Conservation (phyloP, 352 stramenopile genomes). For the Pythium grandisporangium region DNA sequence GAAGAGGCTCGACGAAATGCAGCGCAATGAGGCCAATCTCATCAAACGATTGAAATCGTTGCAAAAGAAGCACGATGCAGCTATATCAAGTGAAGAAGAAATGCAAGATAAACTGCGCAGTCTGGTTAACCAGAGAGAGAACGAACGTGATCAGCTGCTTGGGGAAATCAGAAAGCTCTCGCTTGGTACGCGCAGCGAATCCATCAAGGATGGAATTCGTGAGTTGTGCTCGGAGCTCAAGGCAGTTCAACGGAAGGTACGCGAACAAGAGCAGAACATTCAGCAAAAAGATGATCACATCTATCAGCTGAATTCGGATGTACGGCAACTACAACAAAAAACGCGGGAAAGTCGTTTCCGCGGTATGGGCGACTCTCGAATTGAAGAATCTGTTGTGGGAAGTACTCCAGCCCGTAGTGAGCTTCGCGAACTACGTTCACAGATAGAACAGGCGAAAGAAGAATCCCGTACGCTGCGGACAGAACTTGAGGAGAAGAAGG, state of each 20-base stretch:
- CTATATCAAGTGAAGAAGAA: slow-evolving; percentile 18
- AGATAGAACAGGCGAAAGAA: too few relatives aligned
- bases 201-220: slow-evolving; percentile 9
- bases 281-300: slow-evolving; percentile 9
- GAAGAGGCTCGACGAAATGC: slow-evolving; percentile 11
- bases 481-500: too few relatives aligned
- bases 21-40: slow-evolving; percentile 16
- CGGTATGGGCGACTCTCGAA: too few relatives aligned
- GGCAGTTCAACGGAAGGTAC: slow-evolving; percentile 7
- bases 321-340: not conserved
- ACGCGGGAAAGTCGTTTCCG: too few relatives aligned
- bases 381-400: too few relatives aligned
- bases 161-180: slow-evolving; percentile 20
- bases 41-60: slow-evolving; percentile 16
- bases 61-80: slow-evolving; percentile 13
- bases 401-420: too few relatives aligned
- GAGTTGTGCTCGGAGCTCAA: slow-evolving; percentile 11
- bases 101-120: slow-evolving; percentile 38
- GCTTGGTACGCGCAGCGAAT: slow-evolving; percentile 9
- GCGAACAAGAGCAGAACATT: slow-evolving; percentile 7
- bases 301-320: not conserved
- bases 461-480: too few relatives aligned
- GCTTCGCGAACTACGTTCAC: too few relatives aligned
- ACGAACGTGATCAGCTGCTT: slow-evolving; percentile 41
- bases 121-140: slow-evolving; percentile 18